Conservation (phyloP, 192 early-diverging fungal species). For the Funneliformis mosseae region DNA sequence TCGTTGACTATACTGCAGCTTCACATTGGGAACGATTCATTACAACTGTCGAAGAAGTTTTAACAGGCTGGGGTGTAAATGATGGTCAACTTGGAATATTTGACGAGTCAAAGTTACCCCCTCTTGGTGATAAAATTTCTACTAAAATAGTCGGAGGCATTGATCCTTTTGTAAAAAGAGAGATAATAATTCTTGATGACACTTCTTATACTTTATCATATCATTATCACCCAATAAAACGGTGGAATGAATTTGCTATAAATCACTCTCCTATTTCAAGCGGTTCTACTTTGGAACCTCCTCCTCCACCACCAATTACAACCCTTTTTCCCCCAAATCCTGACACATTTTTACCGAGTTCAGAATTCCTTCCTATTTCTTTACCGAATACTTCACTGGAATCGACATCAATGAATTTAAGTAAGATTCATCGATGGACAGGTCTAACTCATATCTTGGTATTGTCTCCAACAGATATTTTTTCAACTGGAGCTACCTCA, state of each 20-base stretch:
- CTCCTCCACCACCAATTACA: conserved; percentile 12
- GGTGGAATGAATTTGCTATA: conserved; percentile 42
- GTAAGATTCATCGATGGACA: conserved; percentile 74
- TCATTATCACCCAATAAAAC: conserved; percentile 41
- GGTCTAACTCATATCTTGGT: conserved; percentile 59
- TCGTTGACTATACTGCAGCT: conserved; percentile 74
- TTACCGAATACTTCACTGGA: conserved; percentile 17
- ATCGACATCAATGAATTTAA: conserved; percentile 39
- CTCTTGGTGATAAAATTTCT: conserved; percentile 34
- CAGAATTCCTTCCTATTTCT: conserved; percentile 42
- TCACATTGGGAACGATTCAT: conserved; percentile 69
- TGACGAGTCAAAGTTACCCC: conserved; percentile 40
- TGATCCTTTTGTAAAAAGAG: conserved; percentile 30
- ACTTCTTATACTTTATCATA: conserved; percentile 44
- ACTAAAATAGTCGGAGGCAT: not conserved
- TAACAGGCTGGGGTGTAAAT: conserved; percentile 60
- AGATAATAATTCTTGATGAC: conserved; percentile 42
- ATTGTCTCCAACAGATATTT: conserved; percentile 39
- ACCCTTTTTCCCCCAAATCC: conserved; percentile 8
- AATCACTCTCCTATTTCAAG: conserved; percentile 44
- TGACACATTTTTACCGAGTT: conserved; percentile 46
- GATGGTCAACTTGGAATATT: conserved; percentile 56
- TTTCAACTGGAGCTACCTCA: conserved; percentile 33
- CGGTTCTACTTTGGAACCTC: conserved; percentile 14
- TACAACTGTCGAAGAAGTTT: conserved; percentile 61